Evolutionary conservation across 805 yeast species (phyloP), one percentile per base, ranked within the genome.

Genomic region (Yamadazyma phyllophila): DNA sequence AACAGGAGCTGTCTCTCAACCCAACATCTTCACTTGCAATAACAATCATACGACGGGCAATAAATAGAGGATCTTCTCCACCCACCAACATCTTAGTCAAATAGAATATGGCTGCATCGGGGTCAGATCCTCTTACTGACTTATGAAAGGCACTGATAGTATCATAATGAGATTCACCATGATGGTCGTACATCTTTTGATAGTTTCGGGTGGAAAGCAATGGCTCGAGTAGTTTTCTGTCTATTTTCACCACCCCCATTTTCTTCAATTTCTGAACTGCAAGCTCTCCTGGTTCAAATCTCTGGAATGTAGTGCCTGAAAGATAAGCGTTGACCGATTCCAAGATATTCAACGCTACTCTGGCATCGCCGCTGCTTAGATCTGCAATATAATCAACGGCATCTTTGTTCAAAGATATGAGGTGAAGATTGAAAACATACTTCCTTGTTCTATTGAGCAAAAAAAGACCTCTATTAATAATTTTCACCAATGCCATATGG

Each of bases 21-120:
- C 99, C 99, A 24, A 94, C 72, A 61, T 94, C 99, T 61, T 94
- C 99, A 58, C 94, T 84, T 0, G 99, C 98, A 15, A 94, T 94
- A 3, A 97, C 74, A 4, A 94, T 83, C 95, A 94, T 86, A 53
- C 99, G 70, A 36, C 99, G 73, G 0, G 94, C 90, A 10, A 94
- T 82, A 56, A 85, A 94, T 17, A 89, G 65, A 0, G 97, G 97
- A 58, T 88, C 95, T 61, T 95, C 99, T 0, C 99, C 99, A 2
- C 96, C 95, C 52, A 80, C 77, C 1, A 94, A 71, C 99, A 94
- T 94, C 39, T 90, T 74, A 0, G 83, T 92, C 15, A 94, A 66
- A 58, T 94, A 94, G 61, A 83, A 91, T 49, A 94, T 66, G 0
- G 98, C 83, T 0, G 97, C 98, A 67, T 94, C 88, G 0, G 91